These are phyloP conservation scores for Candida gorgasii DNA, from an alignment of 805 yeast genomes.

Conservation along the genomic window DNA sequence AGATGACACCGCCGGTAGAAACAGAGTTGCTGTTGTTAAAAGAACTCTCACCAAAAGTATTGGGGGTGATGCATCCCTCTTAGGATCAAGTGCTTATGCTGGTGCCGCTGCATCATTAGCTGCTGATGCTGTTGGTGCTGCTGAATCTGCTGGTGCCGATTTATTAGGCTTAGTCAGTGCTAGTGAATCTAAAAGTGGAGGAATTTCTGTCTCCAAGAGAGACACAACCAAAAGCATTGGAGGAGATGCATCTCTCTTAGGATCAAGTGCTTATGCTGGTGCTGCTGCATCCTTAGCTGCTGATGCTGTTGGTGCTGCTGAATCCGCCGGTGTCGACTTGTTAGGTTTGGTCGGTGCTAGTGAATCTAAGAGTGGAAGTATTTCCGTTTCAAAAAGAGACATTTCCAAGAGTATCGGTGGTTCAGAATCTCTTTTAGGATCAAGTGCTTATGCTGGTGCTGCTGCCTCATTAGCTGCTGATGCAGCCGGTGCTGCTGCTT, in stretches of 20 bases:
- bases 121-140: constrained; percentile 8
- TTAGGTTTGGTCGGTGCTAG: constrained; percentile 11
- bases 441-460: constrained; percentile 14
- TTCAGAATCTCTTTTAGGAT: neutral
- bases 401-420: neutral
- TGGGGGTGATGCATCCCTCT: constrained; percentile 10
- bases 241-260: constrained; percentile 8
- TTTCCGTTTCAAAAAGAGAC: constrained; percentile 9
- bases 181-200: neutral
- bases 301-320: constrained; percentile 11
- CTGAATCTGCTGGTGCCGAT: constrained; percentile 15
- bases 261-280: constrained; percentile 6
- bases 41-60: constrained; percentile 15
- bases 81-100: constrained; percentile 8
- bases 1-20: constrained; percentile 6
- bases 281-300: constrained; percentile 10
- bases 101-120: constrained; percentile 12
- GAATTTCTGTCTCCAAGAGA: constrained; percentile 10
- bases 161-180: constrained; percentile 14
- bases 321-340: constrained; percentile 15
- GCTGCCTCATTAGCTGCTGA: constrained; percentile 9
- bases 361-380: neutral
- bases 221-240: constrained; percentile 8
- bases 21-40: constrained; percentile 17
- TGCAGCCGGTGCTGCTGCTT: constrained; percentile 12